phyloP scores from a whole-genome alignment of 2,329 filamentous ascomycete genomes.

The Aspergillus awamori region DNA sequence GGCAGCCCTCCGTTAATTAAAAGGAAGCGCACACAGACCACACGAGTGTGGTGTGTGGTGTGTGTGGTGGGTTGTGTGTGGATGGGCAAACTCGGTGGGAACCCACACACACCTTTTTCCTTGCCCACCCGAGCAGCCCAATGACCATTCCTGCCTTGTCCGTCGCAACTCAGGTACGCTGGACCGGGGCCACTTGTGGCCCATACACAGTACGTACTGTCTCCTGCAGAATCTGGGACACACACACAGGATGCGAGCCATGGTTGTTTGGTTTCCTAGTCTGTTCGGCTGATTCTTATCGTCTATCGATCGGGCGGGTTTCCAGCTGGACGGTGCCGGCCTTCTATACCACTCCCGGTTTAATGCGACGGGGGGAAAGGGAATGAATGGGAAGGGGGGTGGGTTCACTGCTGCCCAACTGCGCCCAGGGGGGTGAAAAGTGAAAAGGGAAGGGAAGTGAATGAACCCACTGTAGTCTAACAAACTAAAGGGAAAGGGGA shows the following conservation, averaged over 20 bases:
- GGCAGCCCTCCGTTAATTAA: slow-evolving; percentile 7
- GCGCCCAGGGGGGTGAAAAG: not conserved
- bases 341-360: not conserved
- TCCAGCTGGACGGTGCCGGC: slow-evolving; percentile 1
- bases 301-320: not conserved
- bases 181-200: not conserved
- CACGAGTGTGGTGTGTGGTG: not conserved
- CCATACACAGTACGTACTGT: not conserved
- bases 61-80: too few relatives aligned
- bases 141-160: not conserved
- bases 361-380: not conserved
- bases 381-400: too few relatives aligned
- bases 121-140: not conserved
- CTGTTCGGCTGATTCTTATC: not conserved
- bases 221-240: slow-evolving; percentile 1
- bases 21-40: slow-evolving; percentile 8
- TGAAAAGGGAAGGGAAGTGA: not conserved
- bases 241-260: not conserved
- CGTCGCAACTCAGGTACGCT: slow-evolving; percentile 1
- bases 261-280: slow-evolving; percentile 7
- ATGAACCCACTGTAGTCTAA: not conserved
- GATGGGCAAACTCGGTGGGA: not conserved
- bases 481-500: not conserved
- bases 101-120: not conserved
- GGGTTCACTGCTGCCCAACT: not conserved